Percentiles rank a stretch among this genome's conserved stretches.
Evolutionary conservation across 1,139 yeast species (phyloP).

Genomic region (Yamadazyma friedrichii): DNA sequence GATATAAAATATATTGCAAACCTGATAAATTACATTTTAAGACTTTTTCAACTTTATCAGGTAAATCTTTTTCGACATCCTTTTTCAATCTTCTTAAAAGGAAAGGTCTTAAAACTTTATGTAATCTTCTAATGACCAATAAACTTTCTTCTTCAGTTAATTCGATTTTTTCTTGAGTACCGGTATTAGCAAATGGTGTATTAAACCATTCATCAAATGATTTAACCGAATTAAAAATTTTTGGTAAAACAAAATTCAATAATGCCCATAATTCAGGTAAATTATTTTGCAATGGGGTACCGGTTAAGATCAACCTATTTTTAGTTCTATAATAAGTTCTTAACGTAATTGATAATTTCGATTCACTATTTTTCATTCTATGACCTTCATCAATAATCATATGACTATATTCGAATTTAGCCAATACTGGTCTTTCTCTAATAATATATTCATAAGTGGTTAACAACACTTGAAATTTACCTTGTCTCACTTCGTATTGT

Average conservation of each 20-base stretch:
- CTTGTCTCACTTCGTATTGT: slow-evolving; percentile 59
- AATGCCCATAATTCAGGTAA: slow-evolving; percentile 86
- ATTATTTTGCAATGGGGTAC: slow-evolving; percentile 84
- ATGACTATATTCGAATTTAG: slow-evolving; percentile 75
- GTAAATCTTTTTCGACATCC: slow-evolving; percentile 95
- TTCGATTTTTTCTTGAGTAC: slow-evolving; percentile 77
- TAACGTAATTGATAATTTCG: slow-evolving; percentile 69
- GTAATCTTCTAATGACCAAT: slow-evolving; percentile 90
- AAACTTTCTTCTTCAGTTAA: slow-evolving; percentile 90
- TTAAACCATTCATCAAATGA: slow-evolving; percentile 90
- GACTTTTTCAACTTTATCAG: slow-evolving; percentile 93
- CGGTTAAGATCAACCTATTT: slow-evolving; percentile 77
- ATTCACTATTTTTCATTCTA: slow-evolving; percentile 78
- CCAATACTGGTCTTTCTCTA: slow-evolving; percentile 65
- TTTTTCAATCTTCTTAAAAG: slow-evolving; percentile 90
- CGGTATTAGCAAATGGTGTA: slow-evolving; percentile 81
- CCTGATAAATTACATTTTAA: slow-evolving; percentile 93
- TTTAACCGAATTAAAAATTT: slow-evolving; percentile 78
- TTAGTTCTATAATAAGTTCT: slow-evolving; percentile 73
- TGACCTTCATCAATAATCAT: slow-evolving; percentile 92
- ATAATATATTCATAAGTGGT: slow-evolving; percentile 81
- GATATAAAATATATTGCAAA: slow-evolving; percentile 74
- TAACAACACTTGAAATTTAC: slow-evolving; percentile 72
- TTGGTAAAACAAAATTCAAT: slow-evolving; percentile 73
- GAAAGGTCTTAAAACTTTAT: slow-evolving; percentile 94